Evolutionary conservation across 177 flowering plant species (phyloP).

Genomic region (Vitis hybrid): DNA sequence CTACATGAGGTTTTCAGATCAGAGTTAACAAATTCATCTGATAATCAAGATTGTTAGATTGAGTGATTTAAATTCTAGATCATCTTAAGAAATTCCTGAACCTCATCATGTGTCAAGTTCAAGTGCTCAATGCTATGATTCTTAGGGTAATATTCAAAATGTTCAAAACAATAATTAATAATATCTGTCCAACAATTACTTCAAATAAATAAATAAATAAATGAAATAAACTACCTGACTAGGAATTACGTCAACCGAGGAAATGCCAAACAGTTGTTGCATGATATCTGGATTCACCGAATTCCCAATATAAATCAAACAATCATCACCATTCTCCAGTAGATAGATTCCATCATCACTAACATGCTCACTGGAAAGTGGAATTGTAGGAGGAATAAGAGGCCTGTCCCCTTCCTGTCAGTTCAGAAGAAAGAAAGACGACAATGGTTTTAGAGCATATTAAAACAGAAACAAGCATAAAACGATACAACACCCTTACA

Average conservation of each 20-base stretch:
- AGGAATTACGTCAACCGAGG: slow-evolving; percentile 68
- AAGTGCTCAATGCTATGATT: neutral
- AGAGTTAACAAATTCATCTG: no score
- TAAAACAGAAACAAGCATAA: neutral
- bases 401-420: slow-evolving; percentile 65
- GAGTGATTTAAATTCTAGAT: no score
- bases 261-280: slow-evolving; percentile 62
- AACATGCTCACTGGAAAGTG: slow-evolving; percentile 91
- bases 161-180: neutral
- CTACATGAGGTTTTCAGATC: no score
- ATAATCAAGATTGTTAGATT: no score
- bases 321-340: slow-evolving; percentile 93
- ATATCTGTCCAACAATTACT: neutral
- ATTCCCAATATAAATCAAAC: slow-evolving; percentile 74
- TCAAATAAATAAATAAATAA: neutral
- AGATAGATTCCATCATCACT: slow-evolving; percentile 84
- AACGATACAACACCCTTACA: slow-evolving; percentile 32
- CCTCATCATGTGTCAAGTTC: neutral
- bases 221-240: slow-evolving; percentile 54
- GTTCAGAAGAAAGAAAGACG: slow-evolving; percentile 8
- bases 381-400: slow-evolving; percentile 53
- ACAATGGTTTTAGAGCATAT: neutral
- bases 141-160: neutral
- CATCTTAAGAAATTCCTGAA: no score
- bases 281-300: slow-evolving; percentile 53